Conservation (phyloP, 2,329 filamentous ascomycete genomes). For the Aspergillus novoparasiticus region DNA sequence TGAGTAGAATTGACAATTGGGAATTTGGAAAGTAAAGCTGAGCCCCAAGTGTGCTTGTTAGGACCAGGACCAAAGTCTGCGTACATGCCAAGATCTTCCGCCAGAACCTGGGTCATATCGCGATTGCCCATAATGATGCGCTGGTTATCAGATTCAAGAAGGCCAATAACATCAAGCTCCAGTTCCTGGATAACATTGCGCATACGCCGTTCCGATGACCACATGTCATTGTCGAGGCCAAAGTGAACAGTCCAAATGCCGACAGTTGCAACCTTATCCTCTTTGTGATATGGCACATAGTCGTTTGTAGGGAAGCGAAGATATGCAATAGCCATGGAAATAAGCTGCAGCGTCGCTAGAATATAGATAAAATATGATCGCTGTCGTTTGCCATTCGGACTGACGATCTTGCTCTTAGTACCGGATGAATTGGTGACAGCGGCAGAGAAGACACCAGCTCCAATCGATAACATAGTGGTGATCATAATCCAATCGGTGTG, state of each 20-base stretch:
- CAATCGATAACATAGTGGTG: slow-evolving; percentile 80
- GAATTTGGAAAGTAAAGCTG: slow-evolving; percentile 91
- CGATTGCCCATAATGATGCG: slow-evolving; percentile 99
- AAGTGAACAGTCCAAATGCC: slow-evolving; percentile 99
- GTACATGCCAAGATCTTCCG: slow-evolving; percentile 97
- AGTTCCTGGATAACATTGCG: slow-evolving; percentile 86
- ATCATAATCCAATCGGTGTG: slow-evolving; percentile 96
- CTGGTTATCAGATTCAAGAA: slow-evolving; percentile 90
- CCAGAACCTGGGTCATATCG: slow-evolving; percentile 90
- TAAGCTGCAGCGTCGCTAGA: slow-evolving; percentile 73
- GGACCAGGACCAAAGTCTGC: slow-evolving; percentile 96
- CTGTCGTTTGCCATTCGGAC: slow-evolving; percentile 49
- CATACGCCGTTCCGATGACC: slow-evolving; percentile 93
- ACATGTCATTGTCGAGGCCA: slow-evolving; percentile 97
- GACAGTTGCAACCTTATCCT: slow-evolving; percentile 85
- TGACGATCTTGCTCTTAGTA: slow-evolving; percentile 42
- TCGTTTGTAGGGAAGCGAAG: slow-evolving; percentile 90
- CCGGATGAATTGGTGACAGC: slow-evolving; percentile 56
- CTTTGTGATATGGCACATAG: slow-evolving; percentile 84
- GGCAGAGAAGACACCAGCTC: slow-evolving; percentile 76
- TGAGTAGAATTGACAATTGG: slow-evolving; percentile 97
- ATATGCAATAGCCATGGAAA: slow-evolving; percentile 80
- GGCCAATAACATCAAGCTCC: slow-evolving; percentile 96
- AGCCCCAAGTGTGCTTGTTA: slow-evolving; percentile 98
- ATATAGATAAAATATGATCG: slow-evolving; percentile 71